Evolutionary conservation across 2,329 filamentous ascomycete genomes (phyloP).

Genomic region (Sporothrix sp.): DNA sequence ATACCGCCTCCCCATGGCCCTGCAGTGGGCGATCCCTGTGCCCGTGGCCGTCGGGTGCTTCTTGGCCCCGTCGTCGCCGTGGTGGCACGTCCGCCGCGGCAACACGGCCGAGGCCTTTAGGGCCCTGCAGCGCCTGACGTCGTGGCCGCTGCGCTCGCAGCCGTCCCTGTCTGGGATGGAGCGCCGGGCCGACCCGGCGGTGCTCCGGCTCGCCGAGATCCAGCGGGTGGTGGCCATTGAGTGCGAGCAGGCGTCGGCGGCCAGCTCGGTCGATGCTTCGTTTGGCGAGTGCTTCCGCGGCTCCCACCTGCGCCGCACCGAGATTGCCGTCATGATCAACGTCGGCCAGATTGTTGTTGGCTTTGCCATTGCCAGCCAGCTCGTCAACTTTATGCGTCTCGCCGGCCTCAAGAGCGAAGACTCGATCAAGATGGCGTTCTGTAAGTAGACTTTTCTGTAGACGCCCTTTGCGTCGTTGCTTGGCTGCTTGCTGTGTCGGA

Average conservation of each 20-base stretch:
- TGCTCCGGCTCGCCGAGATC: constrained; percentile 39
- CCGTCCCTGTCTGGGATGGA: neutral
- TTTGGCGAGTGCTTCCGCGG: constrained; percentile 43
- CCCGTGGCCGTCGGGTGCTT: constrained; percentile 14
- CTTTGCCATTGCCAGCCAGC: constrained; percentile 29
- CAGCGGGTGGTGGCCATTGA: constrained; percentile 49
- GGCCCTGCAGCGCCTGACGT: constrained; percentile 10
- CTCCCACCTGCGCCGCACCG: constrained; percentile 41
- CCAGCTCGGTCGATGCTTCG: too few relatives aligned
- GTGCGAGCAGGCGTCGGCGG: constrained; percentile 35
- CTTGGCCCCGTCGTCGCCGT: constrained; percentile 18
- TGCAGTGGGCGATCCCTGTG: constrained; percentile 18
- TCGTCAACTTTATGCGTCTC: constrained; percentile 19
- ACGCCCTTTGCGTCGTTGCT: too few relatives aligned
- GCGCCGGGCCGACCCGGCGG: neutral
- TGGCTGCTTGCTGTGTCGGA: too few relatives aligned
- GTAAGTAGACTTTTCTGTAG: constrained; percentile 6
- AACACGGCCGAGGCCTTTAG: constrained; percentile 15
- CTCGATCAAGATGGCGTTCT: constrained; percentile 30
- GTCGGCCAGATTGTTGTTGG: constrained; percentile 23
- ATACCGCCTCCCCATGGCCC: constrained; percentile 18
- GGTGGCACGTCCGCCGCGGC: constrained; percentile 30
- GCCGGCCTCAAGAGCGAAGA: constrained; percentile 28
- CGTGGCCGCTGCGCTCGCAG: neutral
- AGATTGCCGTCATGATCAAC: constrained; percentile 37